Evolutionary conservation across 768 basidiomycete species (phyloP).

Genomic region (Psilocybe subaeruginosa): DNA sequence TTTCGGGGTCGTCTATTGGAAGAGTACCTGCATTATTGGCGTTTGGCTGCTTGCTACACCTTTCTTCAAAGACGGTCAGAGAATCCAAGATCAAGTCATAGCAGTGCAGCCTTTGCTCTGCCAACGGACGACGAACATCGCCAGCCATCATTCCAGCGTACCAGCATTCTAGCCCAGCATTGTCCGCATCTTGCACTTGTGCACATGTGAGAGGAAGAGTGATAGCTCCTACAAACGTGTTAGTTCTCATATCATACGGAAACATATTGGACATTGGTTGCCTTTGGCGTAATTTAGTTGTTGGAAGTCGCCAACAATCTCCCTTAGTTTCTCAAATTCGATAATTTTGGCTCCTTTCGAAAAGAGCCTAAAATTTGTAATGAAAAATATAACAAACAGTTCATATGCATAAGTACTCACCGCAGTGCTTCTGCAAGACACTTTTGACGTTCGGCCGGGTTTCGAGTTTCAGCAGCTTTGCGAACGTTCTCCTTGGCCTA

Average conservation of each 20-base stretch:
- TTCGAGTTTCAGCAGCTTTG: slow-evolving; percentile 82
- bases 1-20: slow-evolving; percentile 59
- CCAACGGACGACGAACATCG: slow-evolving; percentile 61
- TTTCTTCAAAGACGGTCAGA: slow-evolving; percentile 77
- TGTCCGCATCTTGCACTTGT: slow-evolving; percentile 73
- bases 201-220: slow-evolving; percentile 88
- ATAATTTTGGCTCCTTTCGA: slow-evolving; percentile 85
- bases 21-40: slow-evolving; percentile 23
- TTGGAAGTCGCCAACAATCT: slow-evolving; percentile 90
- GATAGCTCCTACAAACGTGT: slow-evolving; percentile 64
- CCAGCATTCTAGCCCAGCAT: slow-evolving; percentile 79
- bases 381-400: slow-evolving; percentile 9
- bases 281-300: slow-evolving; percentile 84
- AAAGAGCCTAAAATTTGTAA: slow-evolving; percentile 63
- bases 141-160: slow-evolving; percentile 55
- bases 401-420: slow-evolving; percentile 41
- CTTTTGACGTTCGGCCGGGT: slow-evolving; percentile 73
- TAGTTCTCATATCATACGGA: slow-evolving; percentile 1
- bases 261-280: slow-evolving; percentile 24
- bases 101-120: slow-evolving; percentile 67
- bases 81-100: slow-evolving; percentile 87
- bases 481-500: slow-evolving; percentile 94
- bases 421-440: slow-evolving; percentile 86
- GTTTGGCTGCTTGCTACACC: slow-evolving; percentile 35
- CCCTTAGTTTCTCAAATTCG: slow-evolving; percentile 81